A percentile compares a stretch with the other conserved stretches of the same genome.
Evolutionary conservation across 345 rosid species (phyloP).

Genomic region (Arabis hirsuta): DNA sequence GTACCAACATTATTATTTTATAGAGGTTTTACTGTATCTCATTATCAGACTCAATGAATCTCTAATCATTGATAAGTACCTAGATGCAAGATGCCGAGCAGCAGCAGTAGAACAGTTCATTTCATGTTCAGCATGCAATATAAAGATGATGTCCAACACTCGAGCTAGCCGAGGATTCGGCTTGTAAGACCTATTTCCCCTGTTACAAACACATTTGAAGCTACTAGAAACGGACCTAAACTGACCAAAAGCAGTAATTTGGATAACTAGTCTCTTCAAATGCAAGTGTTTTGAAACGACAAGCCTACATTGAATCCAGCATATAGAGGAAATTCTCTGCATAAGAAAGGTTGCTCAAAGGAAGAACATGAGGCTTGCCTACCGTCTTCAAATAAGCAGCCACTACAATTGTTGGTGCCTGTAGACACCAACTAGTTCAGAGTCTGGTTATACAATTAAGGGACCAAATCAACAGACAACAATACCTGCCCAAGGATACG

Average conservation of each 20-base stretch:
- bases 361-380: constrained; percentile 89
- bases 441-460: neutral
- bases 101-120: constrained; percentile 97
- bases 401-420: constrained; percentile 85
- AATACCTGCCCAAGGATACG: constrained; percentile 87
- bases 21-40: too few species aligned
- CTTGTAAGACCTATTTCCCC: constrained; percentile 78
- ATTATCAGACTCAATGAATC: constrained; percentile 1
- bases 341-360: constrained; percentile 79
- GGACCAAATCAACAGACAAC: constrained; percentile 17
- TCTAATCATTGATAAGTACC: constrained; percentile 50
- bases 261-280: neutral
- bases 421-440: neutral
- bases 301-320: constrained; percentile 63
- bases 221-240: neutral
- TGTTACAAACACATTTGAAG: constrained; percentile 16
- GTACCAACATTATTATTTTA: too few species aligned
- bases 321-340: constrained; percentile 82
- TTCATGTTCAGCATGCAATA: constrained; percentile 96
- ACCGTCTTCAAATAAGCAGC: constrained; percentile 82
- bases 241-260: neutral
- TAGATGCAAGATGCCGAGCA: constrained; percentile 92
- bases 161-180: constrained; percentile 92
- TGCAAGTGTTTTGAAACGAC: too few species aligned
- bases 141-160: constrained; percentile 77